A percentile compares a stretch with the other conserved stretches of the same genome.
phyloP scores from a whole-genome alignment of 2,329 filamentous ascomycete genomes.

The Juglanconis juglandina region DNA sequence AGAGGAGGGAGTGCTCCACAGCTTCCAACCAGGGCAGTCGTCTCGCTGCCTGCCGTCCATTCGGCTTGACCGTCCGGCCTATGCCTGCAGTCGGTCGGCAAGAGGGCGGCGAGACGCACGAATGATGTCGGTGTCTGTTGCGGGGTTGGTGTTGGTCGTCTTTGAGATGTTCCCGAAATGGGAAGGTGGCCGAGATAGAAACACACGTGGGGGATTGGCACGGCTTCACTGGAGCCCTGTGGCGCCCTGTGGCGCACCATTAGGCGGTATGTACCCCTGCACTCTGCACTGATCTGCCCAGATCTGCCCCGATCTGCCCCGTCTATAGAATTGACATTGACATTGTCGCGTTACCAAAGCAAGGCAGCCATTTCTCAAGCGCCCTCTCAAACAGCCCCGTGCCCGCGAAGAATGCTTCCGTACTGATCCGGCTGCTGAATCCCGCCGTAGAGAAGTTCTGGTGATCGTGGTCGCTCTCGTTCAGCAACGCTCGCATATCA shows the following conservation, averaged over 20 bases:
- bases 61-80: no score
- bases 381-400: conserved; percentile 3
- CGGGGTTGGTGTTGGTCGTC: neutral
- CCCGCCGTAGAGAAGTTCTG: conserved; percentile 9
- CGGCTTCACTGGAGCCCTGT: no score
- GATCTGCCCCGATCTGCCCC: no score
- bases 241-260: neutral
- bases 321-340: no score
- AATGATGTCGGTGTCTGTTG: neutral
- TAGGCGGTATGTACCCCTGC: neutral
- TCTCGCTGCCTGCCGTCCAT: no score
- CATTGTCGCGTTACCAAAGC: neutral
- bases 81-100: no score
- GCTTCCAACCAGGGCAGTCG: no score
- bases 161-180: neutral
- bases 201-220: no score
- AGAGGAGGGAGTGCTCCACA: no score
- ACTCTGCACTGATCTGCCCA: no score
- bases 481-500: conserved; percentile 7
- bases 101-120: neutral
- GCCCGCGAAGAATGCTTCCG: neutral
- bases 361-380: conserved; percentile 8
- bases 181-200: neutral
- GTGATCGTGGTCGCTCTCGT: conserved; percentile 2
- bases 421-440: conserved; percentile 3